phyloP scores from a whole-genome alignment of 805 yeast species.

The Teunomyces tritomae region DNA sequence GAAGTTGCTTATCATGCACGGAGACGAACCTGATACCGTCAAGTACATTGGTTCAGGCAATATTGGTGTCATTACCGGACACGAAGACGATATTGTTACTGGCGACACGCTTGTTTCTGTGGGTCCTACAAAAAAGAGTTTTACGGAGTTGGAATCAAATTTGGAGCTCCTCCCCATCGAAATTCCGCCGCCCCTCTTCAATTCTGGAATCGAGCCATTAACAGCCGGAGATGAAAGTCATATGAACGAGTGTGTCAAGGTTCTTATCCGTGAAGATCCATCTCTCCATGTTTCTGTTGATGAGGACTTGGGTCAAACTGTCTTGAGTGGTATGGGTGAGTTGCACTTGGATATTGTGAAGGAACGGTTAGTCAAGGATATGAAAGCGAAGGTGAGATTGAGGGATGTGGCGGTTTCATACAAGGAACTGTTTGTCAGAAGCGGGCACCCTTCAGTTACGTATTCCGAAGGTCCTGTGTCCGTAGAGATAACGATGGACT shows the following conservation, averaged over 20 bases:
- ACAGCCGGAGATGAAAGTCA: slow-evolving; percentile 77
- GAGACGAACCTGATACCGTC: slow-evolving; percentile 78
- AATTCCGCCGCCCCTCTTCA: slow-evolving; percentile 91
- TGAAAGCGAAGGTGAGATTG: slow-evolving; percentile 76
- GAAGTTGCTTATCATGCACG: slow-evolving; percentile 80
- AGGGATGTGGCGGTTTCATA: slow-evolving; percentile 88
- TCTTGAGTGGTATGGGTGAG: slow-evolving; percentile 96
- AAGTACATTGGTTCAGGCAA: slow-evolving; percentile 65
- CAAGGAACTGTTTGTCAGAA: slow-evolving; percentile 57
- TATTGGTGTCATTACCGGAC: slow-evolving; percentile 85
- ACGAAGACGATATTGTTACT: slow-evolving; percentile 67
- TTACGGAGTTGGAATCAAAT: slow-evolving; percentile 43
- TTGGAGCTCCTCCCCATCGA: slow-evolving; percentile 69
- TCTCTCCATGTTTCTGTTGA: slow-evolving; percentile 69
- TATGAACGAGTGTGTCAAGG: slow-evolving; percentile 65
- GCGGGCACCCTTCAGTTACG: slow-evolving; percentile 1
- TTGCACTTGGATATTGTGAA: slow-evolving; percentile 85
- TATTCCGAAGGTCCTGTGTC: slow-evolving; percentile 19
- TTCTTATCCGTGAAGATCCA: slow-evolving; percentile 85
- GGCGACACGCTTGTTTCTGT: slow-evolving; percentile 86
- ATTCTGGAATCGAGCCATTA: slow-evolving; percentile 77
- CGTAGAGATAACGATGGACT: slow-evolving; percentile 29
- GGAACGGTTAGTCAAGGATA: slow-evolving; percentile 73
- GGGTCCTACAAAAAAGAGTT: slow-evolving; percentile 43
- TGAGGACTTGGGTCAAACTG: slow-evolving; percentile 85